Percentiles rank a stretch among this genome's conserved stretches.
phyloP scores from a whole-genome alignment of 192 early-diverging fungal species.

The Polychytrium aggregatum region DNA sequence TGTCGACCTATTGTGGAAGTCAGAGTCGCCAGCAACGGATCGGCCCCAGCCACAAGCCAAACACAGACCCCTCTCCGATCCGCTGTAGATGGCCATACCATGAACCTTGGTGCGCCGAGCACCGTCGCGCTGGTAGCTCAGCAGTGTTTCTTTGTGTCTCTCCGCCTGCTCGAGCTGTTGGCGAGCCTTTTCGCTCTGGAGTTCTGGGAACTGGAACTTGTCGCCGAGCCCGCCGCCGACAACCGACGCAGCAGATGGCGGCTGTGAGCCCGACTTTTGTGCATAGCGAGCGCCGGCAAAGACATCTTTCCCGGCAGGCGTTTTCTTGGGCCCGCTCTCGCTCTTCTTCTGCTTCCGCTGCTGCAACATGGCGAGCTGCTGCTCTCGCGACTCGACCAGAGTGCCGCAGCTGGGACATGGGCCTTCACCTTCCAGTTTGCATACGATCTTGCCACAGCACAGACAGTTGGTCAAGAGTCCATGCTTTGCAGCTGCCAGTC shows the following conservation, averaged over 20 bases:
- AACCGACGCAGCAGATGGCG: slow-evolving; percentile 6
- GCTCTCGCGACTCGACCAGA: slow-evolving; percentile 17
- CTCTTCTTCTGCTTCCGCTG: neutral
- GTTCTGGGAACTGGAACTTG: slow-evolving; percentile 13
- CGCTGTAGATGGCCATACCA: no score
- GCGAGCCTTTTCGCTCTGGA: slow-evolving; percentile 20
- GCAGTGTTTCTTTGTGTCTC: slow-evolving; percentile 21
- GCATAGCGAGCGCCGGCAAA: slow-evolving; percentile 18
- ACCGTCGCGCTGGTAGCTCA: slow-evolving; percentile 31
- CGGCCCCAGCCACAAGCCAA: no score
- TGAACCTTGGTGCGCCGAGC: slow-evolving; percentile 28
- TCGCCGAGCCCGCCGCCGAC: neutral
- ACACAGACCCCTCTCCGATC: no score
- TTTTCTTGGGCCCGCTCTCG: neutral
- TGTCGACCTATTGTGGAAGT: no score
- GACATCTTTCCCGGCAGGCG: slow-evolving; percentile 7
- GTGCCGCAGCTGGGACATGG: slow-evolving; percentile 32
- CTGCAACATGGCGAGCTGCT: slow-evolving; percentile 26
- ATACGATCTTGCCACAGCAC: slow-evolving; percentile 35
- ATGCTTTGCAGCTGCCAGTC: slow-evolving; percentile 20
- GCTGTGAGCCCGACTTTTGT: slow-evolving; percentile 12
- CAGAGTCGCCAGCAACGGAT: no score
- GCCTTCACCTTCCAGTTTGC: slow-evolving; percentile 29
- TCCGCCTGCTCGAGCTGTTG: slow-evolving; percentile 19
- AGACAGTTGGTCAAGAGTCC: slow-evolving; percentile 35